A percentile compares a stretch with the other conserved stretches of the same genome.
phyloP scores from a whole-genome alignment of 148 eudicot genomes.

The Diospyros lotus region DNA sequence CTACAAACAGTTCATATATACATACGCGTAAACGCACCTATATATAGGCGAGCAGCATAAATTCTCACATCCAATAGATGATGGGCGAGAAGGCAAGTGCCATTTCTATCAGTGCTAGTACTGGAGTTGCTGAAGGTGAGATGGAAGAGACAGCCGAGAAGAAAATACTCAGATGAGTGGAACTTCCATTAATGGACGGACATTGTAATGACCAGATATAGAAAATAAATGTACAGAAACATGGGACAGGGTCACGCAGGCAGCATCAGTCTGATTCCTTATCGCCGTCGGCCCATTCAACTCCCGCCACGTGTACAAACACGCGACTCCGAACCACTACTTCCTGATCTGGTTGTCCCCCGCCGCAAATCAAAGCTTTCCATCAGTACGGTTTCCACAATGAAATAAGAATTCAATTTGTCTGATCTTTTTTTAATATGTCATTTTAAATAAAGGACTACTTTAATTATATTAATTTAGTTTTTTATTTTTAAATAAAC shows the following conservation, averaged over 20 bases:
- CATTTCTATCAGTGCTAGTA: too few relatives aligned
- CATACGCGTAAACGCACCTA: too few relatives aligned
- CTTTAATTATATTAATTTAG: too few relatives aligned
- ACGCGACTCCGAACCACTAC: background rate
- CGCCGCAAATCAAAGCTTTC: too few relatives aligned
- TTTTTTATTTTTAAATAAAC: too few relatives aligned
- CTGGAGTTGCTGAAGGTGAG: too few relatives aligned
- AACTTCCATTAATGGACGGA: background rate
- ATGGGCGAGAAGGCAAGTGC: too few relatives aligned
- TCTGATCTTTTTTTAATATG: too few relatives aligned
- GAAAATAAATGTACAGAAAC: background rate
- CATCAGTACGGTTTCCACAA: too few relatives aligned
- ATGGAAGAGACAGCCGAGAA: background rate
- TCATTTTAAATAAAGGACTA: too few relatives aligned
- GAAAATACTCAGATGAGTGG: background rate
- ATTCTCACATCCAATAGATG: too few relatives aligned
- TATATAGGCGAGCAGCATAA: background rate
- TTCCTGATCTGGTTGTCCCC: background rate
- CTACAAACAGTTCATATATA: constrained; percentile 1
- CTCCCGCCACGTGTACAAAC: constrained; percentile 24
- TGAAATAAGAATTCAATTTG: too few relatives aligned
- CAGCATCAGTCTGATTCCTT: constrained; percentile 8
- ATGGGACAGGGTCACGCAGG: background rate
- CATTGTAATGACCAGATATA: background rate
- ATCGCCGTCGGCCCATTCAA: constrained; percentile 33